Base-by-base conservation (phyloP, 179 eudicot genomes). In the Spergularia azorica region DNA sequence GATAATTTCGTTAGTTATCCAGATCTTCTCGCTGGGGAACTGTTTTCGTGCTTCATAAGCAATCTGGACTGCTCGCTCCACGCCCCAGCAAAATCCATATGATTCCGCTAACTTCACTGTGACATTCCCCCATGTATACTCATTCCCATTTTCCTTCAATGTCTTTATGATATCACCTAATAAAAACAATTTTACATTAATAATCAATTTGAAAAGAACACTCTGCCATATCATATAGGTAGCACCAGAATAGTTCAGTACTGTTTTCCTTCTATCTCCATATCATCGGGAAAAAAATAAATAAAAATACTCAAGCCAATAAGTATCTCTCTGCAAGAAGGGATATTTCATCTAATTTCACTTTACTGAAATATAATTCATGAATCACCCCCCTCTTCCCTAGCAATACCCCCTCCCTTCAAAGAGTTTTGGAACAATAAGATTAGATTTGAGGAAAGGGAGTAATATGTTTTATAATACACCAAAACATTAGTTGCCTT, bases 61-160 rank as follows among this genome's bases (percentile, higher is more conserved):
- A 82, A 95, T 95, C 84, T 95, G 98, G 16, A 95, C 96, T 0
- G 98, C 97, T 66, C 97, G 83, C 74, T 95, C 98, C 67, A 93
- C 97, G 10, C 98, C 98, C 98, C 98, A 95, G 83, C 98, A 95
- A 76, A 95, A 95, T 12, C 97, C 98, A 79, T 89, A 95, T 0
- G 98, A 76, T 77, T 93, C 98, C 2, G 98, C 98, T 78, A 95
- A 88, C 77, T 89, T 91, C 74, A 95, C 95, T 0, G 92, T 95
- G 66, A 95, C 97, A 58, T 89, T 92, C 60, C 98, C 98, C 98
- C 98, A 95, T 54, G 93, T 95, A 75, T 92, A 90, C 74, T 84
- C 92, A 65, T 85, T 77, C 17, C 94, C 97, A 77, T 91, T 95
- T 80, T 95, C 97, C 89, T 95, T 95, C 88, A 95, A 80, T 66